phyloP scores from a whole-genome alignment of 306 rosid species.

The Prunus davidiana region DNA sequence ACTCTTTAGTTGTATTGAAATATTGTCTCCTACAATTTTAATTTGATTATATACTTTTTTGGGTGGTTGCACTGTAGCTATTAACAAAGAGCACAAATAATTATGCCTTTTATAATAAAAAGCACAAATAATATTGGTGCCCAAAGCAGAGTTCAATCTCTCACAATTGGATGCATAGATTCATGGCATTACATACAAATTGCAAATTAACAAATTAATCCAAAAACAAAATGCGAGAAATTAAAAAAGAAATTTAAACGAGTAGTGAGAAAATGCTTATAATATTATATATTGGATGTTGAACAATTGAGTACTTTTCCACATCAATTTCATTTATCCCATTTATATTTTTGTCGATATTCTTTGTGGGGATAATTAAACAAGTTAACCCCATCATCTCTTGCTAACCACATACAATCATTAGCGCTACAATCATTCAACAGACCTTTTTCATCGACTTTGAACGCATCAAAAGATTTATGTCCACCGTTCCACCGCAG shows the following conservation, averaged over 20 bases:
- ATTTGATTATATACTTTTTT: no score
- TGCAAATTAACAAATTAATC: no score
- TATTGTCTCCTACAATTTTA: no score
- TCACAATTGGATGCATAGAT: no score
- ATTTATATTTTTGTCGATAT: neutral
- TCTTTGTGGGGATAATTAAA: neutral
- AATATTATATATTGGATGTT: neutral
- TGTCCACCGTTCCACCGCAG: neutral
- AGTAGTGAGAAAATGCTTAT: neutral
- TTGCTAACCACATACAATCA: neutral
- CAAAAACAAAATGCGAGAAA: no score
- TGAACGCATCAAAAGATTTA: neutral
- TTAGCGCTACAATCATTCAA: neutral
- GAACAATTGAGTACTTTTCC: neutral
- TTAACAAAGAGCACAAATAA: no score
- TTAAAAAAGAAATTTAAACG: neutral
- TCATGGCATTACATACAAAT: no score
- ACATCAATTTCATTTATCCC: neutral
- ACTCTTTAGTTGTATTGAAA: no score
- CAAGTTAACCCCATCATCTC: neutral
- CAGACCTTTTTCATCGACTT: neutral
- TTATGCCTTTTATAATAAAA: no score
- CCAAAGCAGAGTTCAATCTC: no score
- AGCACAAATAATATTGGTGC: no score
- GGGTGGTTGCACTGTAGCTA: no score